phyloP scores from a whole-genome alignment of 768 basidiomycete species.

The Agaricus bisporus region DNA sequence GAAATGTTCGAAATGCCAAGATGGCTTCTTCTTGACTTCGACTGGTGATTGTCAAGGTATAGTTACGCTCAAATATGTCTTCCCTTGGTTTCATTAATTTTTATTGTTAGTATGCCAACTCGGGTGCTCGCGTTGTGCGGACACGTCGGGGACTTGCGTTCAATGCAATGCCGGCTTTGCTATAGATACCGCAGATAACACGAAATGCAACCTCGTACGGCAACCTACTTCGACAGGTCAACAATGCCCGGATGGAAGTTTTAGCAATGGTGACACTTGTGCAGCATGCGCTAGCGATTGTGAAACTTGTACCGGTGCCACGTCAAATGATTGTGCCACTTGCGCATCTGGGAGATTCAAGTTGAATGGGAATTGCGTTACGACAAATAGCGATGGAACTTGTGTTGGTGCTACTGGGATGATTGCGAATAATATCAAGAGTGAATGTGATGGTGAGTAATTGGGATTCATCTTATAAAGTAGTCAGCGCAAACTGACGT shows the following conservation, averaged over 20 bases:
- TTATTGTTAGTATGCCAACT: constrained; percentile 54
- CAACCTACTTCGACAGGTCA: constrained; percentile 46
- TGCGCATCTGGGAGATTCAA: constrained; percentile 59
- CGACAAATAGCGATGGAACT: constrained; percentile 58
- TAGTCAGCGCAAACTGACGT: not conserved
- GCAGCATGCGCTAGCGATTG: constrained; percentile 58
- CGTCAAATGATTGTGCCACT: constrained; percentile 64
- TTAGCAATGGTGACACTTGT: constrained; percentile 49
- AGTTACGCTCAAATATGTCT: constrained; percentile 14
- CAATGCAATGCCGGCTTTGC: constrained; percentile 69
- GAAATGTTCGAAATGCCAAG: constrained; percentile 65
- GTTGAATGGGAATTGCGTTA: constrained; percentile 68
- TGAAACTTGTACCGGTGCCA: constrained; percentile 61
- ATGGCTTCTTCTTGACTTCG: constrained; percentile 68
- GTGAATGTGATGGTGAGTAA: constrained; percentile 75
- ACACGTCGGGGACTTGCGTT: constrained; percentile 63
- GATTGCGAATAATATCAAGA: constrained; percentile 76
- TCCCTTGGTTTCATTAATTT: not conserved
- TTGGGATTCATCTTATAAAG: not conserved
- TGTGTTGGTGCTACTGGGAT: constrained; percentile 61
- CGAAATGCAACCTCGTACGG: constrained; percentile 53
- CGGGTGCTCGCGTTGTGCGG: constrained; percentile 67
- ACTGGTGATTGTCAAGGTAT: constrained; percentile 70
- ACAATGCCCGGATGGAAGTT: constrained; percentile 62
- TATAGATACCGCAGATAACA: constrained; percentile 56